Evolutionary conservation across 1,284 basidiomycete species (phyloP), one percentile per base, ranked within the genome.

Genomic region (Melampsora larici-populina): DNA sequence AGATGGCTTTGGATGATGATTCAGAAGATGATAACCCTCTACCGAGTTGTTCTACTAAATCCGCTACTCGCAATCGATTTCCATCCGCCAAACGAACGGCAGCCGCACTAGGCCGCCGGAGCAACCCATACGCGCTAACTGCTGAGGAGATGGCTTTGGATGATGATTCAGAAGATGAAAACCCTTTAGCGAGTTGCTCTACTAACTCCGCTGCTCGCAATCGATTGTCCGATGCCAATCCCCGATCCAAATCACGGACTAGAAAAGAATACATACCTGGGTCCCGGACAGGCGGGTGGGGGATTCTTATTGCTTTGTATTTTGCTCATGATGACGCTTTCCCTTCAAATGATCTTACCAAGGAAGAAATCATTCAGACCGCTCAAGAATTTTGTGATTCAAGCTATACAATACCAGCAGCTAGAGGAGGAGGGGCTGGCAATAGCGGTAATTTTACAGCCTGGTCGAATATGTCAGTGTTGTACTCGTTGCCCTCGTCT

Each of bases 221-320:
- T 13, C 65, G 64, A 15, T 58, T 48, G 31, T 29, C 60, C 21
- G 40, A 58, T 43, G 63, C 63, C 26, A 58, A 46, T 31, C 11
- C n/a, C n/a, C n/a, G n/a, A n/a, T n/a, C n/a, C n/a, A n/a, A n/a
- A 78, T 5, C 70, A 36, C 18, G 58, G 7, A 31, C 72, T n/a
- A 78, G 79, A 63, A 82, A 82, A 31, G 78, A 79, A 26, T 83
- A 83, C 43, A 78, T 83, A 13, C 83, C 83, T 11, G 81, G 80
- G 48, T 79, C 78, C 29, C 81, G 83, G 2, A 81, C 82, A 0
- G 83, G 83, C 1, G 82, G 80, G 21, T 82, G 82, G 74, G 83
- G 82, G 6, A 80, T 83, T 4, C 79, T 83, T 13, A 80, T 83
- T 6, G 82, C 81, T 0, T 79, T 83, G 8, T 82, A 78, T 65